These are phyloP conservation scores for Rhodomyrtus psidioides DNA, from an alignment of 441 rosid genomes.

Conservation along the genomic window DNA sequence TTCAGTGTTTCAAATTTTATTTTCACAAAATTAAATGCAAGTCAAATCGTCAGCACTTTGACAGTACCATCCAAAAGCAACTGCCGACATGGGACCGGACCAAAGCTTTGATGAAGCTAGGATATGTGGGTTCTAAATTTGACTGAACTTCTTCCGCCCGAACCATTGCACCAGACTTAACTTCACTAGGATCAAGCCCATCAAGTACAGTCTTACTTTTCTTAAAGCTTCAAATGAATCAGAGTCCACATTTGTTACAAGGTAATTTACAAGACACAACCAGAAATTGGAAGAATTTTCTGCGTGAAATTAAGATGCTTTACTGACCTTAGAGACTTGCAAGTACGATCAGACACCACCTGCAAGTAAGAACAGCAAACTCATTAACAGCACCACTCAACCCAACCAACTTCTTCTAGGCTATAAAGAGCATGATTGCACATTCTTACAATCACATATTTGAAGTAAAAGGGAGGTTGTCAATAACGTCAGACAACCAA, in stretches of 20 bases:
- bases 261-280: background rate
- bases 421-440: background rate
- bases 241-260: background rate
- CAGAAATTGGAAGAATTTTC: background rate
- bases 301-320: background rate
- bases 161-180: slow-evolving; percentile 40
- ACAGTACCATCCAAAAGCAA: slow-evolving; percentile 64
- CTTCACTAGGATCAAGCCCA: slow-evolving; percentile 16
- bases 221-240: slow-evolving; percentile 31
- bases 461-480: background rate
- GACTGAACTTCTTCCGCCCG: slow-evolving; percentile 60
- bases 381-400: background rate
- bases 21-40: background rate
- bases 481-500: background rate
- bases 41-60: background rate
- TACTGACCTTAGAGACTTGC: slow-evolving; percentile 39
- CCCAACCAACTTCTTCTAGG: background rate
- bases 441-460: background rate
- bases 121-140: slow-evolving; percentile 44
- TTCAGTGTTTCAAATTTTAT: background rate
- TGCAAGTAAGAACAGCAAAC: slow-evolving; percentile 14
- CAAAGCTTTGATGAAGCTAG: slow-evolving; percentile 51
- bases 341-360: slow-evolving; percentile 25
- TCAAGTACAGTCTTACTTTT: slow-evolving; percentile 14
- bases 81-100: slow-evolving; percentile 67